phyloP scores from a whole-genome alignment of 2,329 filamentous ascomycete species.

The Ceratocystis huliohia region DNA sequence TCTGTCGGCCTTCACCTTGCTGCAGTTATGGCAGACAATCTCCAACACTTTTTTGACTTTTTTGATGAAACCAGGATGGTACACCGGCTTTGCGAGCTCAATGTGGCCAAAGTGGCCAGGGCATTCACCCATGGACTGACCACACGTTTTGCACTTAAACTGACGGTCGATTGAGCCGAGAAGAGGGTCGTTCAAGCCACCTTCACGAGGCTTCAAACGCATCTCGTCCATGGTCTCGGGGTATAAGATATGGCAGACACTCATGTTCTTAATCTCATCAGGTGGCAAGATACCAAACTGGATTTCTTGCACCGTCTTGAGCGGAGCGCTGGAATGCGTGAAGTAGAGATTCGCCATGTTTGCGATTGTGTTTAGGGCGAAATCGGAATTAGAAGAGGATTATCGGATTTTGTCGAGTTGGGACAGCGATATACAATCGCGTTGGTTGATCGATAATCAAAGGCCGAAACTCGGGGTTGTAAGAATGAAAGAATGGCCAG shows the following conservation, averaged over 20 bases:
- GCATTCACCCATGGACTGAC: slow-evolving; percentile 89
- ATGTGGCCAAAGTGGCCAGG: slow-evolving; percentile 98
- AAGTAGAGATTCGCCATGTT: slow-evolving; percentile 90
- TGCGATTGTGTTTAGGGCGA: slow-evolving; percentile 27
- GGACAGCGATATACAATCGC: neutral
- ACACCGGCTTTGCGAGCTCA: slow-evolving; percentile 91
- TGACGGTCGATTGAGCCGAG: slow-evolving; percentile 93
- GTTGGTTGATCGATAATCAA: neutral
- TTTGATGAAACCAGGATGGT: slow-evolving; percentile 88
- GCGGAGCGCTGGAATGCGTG: slow-evolving; percentile 80
- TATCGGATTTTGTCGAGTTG: slow-evolving; percentile 1
- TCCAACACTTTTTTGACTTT: slow-evolving; percentile 99
- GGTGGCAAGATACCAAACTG: slow-evolving; percentile 96
- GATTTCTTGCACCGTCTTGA: slow-evolving; percentile 97
- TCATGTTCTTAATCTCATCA: slow-evolving; percentile 98
- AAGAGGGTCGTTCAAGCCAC: slow-evolving; percentile 87
- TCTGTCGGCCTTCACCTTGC: slow-evolving; percentile 93
- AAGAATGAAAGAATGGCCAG: slow-evolving; percentile 6
- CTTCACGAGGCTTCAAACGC: slow-evolving; percentile 76
- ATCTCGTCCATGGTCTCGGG: slow-evolving; percentile 99
- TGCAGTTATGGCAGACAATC: slow-evolving; percentile 98
- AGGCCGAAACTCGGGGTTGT: neutral
- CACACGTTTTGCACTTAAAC: slow-evolving; percentile 91
- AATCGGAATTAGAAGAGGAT: slow-evolving; percentile 15
- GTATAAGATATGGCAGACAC: slow-evolving; percentile 88